These are phyloP conservation scores for Ostreobium quekettii DNA, from an alignment of 139 green algal genomes.

Conservation along the genomic window DNA sequence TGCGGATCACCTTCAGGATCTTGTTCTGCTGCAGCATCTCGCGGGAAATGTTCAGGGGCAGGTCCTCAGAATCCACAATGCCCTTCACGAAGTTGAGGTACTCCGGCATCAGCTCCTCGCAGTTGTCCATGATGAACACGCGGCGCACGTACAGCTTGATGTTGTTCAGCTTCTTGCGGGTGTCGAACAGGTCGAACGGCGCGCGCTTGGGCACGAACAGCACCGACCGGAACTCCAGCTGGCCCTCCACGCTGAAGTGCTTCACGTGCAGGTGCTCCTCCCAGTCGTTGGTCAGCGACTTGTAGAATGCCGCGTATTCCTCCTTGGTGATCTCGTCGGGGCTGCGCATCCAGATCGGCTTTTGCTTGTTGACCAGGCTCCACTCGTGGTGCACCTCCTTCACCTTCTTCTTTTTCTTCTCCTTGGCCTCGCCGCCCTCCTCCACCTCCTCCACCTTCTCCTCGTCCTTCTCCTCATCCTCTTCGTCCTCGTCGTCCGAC, in stretches of 20 bases:
- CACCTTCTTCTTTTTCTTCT: conserved; percentile 86
- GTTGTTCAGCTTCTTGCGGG: conserved; percentile 93
- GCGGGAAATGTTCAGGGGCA: conserved; percentile 99
- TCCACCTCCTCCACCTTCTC: conserved; percentile 78
- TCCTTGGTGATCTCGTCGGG: conserved; percentile 94
- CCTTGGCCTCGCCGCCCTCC: conserved; percentile 65
- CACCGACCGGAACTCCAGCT: conserved; percentile 99
- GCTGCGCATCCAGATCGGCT: conserved; percentile 99
- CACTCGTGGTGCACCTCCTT: conserved; percentile 97
- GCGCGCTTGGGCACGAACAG: conserved; percentile 87
- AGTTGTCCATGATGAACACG: conserved; percentile 99
- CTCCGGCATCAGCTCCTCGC: conserved; percentile 96
- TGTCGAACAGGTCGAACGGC: conserved; percentile 99
- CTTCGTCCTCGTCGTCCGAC: conserved; percentile 79
- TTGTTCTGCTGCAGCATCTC: conserved; percentile 99
- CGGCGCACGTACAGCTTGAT: conserved; percentile 99
- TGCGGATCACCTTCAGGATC: conserved; percentile 99
- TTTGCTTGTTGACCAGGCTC: conserved; percentile 99
- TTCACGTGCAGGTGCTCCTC: conserved; percentile 93
- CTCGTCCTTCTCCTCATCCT: conserved; percentile 59
- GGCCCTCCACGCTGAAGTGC: conserved; percentile 97
- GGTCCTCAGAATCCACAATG: conserved; percentile 96
- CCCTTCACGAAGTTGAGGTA: conserved; percentile 95
- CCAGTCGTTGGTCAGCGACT: conserved; percentile 98
- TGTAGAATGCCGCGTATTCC: conserved; percentile 97